Conservation (phyloP, 306 rosid genomes). For the Glycyrrhiza uralensis region DNA sequence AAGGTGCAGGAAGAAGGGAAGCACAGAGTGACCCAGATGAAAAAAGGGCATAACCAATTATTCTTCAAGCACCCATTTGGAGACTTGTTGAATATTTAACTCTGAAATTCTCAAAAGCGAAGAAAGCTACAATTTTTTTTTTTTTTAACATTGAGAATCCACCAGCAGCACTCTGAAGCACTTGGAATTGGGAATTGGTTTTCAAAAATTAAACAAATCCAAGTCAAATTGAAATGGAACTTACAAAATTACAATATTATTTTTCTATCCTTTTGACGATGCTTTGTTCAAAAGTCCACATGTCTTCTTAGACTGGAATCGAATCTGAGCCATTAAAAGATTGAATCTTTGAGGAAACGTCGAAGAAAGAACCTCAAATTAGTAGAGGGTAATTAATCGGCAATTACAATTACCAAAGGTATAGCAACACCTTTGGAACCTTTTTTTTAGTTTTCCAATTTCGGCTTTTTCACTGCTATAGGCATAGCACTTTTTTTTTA, state of each 20-base stretch:
- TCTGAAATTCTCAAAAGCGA: not conserved
- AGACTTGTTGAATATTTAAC: conserved; percentile 8
- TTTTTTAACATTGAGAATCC: conserved; percentile 10
- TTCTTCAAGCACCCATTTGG: conserved; percentile 18
- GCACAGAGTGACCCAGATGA: conserved; percentile 13
- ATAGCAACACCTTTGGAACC: not conserved
- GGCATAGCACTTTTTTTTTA: too few species aligned
- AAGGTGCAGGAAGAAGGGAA: conserved; percentile 6
- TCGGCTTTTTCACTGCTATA: too few species aligned
- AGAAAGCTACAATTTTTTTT: conserved; percentile 20
- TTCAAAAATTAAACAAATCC: conserved; percentile 20
- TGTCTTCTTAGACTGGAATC: conserved; percentile 30
- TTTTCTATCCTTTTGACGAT: not conserved
- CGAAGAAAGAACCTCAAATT: conserved; percentile 29
- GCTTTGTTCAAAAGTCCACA: conserved; percentile 12
- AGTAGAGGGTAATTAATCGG: conserved; percentile 17
- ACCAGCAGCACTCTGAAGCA: not conserved
- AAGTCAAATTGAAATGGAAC: conserved; percentile 22
- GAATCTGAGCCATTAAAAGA: conserved; percentile 25
- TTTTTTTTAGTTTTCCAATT: not conserved
- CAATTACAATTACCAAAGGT: not conserved
- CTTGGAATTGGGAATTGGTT: conserved; percentile 26
- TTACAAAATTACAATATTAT: not conserved
- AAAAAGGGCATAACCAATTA: not conserved
- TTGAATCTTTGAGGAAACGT: conserved; percentile 34